Conservation (phyloP, 176 grass and related monocot species). For the Aegilops longissima region DNA sequence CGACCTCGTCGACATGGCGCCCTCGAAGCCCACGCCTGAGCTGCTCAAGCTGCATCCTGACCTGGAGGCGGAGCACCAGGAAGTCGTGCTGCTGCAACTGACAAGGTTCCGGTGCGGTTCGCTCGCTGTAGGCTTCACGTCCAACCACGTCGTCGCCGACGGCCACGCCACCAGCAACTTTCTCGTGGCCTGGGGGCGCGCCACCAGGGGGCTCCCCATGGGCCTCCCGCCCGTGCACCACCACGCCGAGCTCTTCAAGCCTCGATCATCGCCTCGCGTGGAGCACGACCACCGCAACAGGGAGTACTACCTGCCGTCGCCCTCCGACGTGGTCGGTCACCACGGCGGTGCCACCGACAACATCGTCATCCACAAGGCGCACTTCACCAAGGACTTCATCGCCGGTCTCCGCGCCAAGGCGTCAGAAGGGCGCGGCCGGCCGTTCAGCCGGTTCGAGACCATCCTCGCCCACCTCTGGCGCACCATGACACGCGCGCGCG, state of each 20-base stretch:
- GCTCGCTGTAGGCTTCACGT: not conserved
- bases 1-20: not conserved
- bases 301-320: not conserved
- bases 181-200: not conserved
- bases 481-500: constrained; percentile 40
- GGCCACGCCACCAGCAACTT: not conserved
- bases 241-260: not conserved
- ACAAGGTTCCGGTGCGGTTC: constrained; percentile 16
- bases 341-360: not conserved
- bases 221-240: not conserved
- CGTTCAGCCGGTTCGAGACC: constrained; percentile 57
- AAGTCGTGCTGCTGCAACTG: constrained; percentile 13
- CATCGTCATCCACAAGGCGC: constrained; percentile 56
- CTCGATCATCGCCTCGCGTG: not conserved
- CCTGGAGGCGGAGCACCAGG: not conserved
- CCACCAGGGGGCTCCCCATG: not conserved
- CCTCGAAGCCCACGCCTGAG: not conserved
- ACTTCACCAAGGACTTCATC: constrained; percentile 73
- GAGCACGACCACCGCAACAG: not conserved
- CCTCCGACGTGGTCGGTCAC: not conserved
- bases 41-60: not conserved
- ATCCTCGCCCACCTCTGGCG: constrained; percentile 70
- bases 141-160: not conserved
- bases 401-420: constrained; percentile 34
- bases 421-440: constrained; percentile 16